Evolutionary conservation across 176 grass and related monocot species (phyloP).

Genomic region (Hordeum vulgare): DNA sequence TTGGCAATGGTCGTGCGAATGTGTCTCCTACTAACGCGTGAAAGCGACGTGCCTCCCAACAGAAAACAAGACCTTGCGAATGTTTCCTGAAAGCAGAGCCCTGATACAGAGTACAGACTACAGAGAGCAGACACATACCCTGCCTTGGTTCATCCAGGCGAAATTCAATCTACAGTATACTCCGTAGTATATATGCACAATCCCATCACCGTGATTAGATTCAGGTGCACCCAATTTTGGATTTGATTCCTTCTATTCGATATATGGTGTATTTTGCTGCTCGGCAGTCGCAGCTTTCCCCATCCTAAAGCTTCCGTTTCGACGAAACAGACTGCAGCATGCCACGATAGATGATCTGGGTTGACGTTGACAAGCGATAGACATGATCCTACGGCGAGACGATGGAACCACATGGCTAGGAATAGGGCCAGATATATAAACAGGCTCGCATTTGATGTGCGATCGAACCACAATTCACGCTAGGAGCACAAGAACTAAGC

Average conservation of each 20-base stretch:
- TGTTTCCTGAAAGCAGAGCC: not conserved
- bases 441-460: not conserved
- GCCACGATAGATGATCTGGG: not conserved
- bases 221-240: no score
- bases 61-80: not conserved
- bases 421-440: not conserved
- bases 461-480: no score
- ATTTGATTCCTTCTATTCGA: no score
- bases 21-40: not conserved
- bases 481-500: not conserved
- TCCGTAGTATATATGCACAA: no score
- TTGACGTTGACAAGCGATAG: not conserved
- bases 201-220: no score
- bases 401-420: no score
- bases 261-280: not conserved
- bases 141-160: not conserved
- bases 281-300: not conserved
- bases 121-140: not conserved
- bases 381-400: not conserved
- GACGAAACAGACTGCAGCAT: not conserved
- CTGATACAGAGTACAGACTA: not conserved
- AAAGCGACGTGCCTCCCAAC: conserved; percentile 21
- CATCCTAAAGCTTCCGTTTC: not conserved
- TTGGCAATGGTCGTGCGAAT: not conserved
- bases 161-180: not conserved